phyloP scores from a whole-genome alignment of 2,329 filamentous ascomycete species.

The Penicillium sp. region DNA sequence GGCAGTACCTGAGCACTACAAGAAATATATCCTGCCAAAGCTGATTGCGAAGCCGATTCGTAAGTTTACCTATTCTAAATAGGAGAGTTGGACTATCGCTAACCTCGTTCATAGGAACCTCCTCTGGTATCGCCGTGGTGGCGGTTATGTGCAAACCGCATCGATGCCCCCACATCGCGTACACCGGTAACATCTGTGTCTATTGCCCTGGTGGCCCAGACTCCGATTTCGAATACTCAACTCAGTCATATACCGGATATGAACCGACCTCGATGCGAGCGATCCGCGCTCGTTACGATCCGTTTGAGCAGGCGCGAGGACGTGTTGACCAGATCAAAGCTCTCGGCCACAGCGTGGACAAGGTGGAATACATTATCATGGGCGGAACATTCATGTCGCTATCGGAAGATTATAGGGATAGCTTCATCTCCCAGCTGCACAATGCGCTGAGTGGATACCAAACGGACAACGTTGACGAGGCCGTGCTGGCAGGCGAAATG shows the following conservation, averaged over 20 bases:
- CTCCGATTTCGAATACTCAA: conserved; percentile 98
- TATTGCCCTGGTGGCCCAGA: conserved; percentile 97
- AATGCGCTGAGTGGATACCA: conserved; percentile 97
- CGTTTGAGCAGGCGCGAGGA: conserved; percentile 93
- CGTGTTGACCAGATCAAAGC: conserved; percentile 96
- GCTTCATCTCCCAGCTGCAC: conserved; percentile 93
- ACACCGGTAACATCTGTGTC: conserved; percentile 98
- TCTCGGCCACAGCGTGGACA: conserved; percentile 94
- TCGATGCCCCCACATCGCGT: conserved; percentile 94
- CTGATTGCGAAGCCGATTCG: conserved; percentile 95
- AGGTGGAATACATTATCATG: conserved; percentile 99
- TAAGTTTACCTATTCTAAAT: conserved; percentile 41
- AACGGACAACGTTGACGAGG: conserved; percentile 90
- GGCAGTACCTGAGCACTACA: conserved; percentile 98
- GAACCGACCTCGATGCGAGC: conserved; percentile 98
- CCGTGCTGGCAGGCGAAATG: conserved; percentile 90
- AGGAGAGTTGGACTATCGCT: background rate
- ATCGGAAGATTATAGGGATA: conserved; percentile 80
- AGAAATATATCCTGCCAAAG: conserved; percentile 97
- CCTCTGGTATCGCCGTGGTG: conserved; percentile 94
- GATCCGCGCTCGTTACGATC: conserved; percentile 93
- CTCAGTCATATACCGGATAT: conserved; percentile 97
- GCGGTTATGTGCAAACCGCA: conserved; percentile 99
- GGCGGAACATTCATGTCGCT: conserved; percentile 99
- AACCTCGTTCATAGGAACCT: conserved; percentile 64